phyloP scores from a whole-genome alignment of 352 stramenopile species.

The Peronospora belbahrii region DNA sequence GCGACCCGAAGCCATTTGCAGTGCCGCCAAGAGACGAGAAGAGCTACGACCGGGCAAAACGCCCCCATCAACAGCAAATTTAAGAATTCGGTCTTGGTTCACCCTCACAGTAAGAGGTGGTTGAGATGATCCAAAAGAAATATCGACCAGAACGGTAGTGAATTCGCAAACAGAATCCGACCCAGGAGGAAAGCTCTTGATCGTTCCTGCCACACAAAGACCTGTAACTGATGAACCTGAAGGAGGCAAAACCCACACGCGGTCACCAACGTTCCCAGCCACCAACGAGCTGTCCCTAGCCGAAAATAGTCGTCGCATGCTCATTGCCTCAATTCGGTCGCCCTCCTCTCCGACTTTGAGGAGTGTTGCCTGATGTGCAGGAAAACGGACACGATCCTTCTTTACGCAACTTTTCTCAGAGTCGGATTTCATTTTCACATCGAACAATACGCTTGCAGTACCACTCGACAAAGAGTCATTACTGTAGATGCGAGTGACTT shows the following conservation, averaged over 20 bases:
- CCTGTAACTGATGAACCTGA: conserved; percentile 21
- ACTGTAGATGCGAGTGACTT: conserved; percentile 46
- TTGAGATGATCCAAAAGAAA: conserved; percentile 38
- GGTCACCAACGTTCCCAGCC: conserved; percentile 48
- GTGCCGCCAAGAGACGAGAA: conserved; percentile 51
- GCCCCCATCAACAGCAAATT: conserved; percentile 32
- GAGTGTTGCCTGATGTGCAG: conserved; percentile 12
- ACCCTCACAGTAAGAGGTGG: conserved; percentile 39
- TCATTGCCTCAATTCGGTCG: conserved; percentile 59
- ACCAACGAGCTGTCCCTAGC: conserved; percentile 48
- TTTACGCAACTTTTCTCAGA: conserved; percentile 50
- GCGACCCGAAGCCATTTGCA: conserved; percentile 36
- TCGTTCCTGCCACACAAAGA: conserved; percentile 46
- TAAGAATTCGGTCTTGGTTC: conserved; percentile 50
- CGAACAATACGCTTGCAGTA: conserved; percentile 20
- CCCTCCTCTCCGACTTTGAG: conserved; percentile 13
- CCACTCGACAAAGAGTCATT: conserved; percentile 9
- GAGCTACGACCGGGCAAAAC: conserved; percentile 17
- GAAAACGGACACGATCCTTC: conserved; percentile 46
- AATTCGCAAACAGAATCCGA: conserved; percentile 41
- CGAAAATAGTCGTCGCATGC: conserved; percentile 56
- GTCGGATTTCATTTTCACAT: conserved; percentile 44
- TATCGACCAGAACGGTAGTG: conserved; percentile 40
- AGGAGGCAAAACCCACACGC: conserved; percentile 52
- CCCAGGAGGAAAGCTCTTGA: conserved; percentile 54